Base-by-base conservation (phyloP, 257 asterid genomes). In the Primulina eburnea region DNA sequence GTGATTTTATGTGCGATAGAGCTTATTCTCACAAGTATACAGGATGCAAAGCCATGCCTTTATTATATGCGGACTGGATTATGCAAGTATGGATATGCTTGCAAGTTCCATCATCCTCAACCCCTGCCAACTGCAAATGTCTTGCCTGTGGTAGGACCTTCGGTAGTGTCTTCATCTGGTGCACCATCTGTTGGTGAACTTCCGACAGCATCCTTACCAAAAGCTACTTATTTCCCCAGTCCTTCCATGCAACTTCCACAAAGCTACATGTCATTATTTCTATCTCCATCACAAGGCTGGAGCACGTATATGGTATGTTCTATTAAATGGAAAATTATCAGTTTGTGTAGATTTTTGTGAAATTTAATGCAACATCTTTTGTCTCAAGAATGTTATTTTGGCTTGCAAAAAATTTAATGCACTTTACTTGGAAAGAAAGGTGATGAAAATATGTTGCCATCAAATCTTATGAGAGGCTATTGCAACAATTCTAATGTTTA, bases 91-190 rank as follows among this genome's bases (percentile, higher is more conserved):
- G 95, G 92, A 76, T 62, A 71, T 52, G 79, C 76, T 40, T 88
- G 95, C 90, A 86, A 84, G 78, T 88, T 86, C 69, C 80, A 88
- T 73, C 95, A 88, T 77, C 95, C 95, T 60, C 92, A 84, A 38
- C 87, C 90, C 20, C 35, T 77, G 11, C 62, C 89, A 63, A 56
- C 83, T 62, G 68, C 84, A 38, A 83, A 83, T 69, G 72, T 65
- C 60, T 73, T 82, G 64, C 85, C 90, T 63, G 78, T 79, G 60
- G 68, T 59, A 1, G 85, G 82, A 33, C 78, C 84, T 50, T 62
- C 82, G 10, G 71, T 62, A 68, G 68, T 68, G 50, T 80, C 86
- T 68, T 70, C 83, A 8, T 59, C 83, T 53, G 77, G 74, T 68
- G 73, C 75, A 65, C 61, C 76, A 20, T 65, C 82, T 75, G 82